Conservation (phyloP, 1,139 yeast species). For the Nakaseomyces delphensis region DNA sequence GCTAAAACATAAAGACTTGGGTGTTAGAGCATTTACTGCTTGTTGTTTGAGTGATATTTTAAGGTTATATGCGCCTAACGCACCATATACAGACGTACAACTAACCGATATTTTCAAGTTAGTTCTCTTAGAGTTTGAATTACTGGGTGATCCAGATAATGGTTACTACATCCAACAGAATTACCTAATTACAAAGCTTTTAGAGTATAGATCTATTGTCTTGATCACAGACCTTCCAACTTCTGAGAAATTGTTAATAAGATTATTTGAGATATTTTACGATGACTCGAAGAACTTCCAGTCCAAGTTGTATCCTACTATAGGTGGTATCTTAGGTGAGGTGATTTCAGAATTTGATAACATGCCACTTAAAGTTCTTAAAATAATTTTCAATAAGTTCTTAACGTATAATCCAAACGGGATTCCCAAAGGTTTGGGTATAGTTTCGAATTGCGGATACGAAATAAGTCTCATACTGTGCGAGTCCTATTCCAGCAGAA, state of each 20-base stretch:
- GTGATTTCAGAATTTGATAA: constrained; percentile 66
- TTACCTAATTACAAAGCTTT: constrained; percentile 57
- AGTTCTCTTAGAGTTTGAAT: constrained; percentile 54
- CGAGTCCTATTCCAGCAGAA: constrained; percentile 59
- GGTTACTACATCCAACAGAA: constrained; percentile 60
- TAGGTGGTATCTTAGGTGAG: constrained; percentile 64
- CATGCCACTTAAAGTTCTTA: constrained; percentile 56
- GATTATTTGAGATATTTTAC: constrained; percentile 57
- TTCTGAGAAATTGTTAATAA: constrained; percentile 45
- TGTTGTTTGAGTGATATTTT: constrained; percentile 72
- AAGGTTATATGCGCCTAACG: constrained; percentile 80
- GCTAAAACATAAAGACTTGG: constrained; percentile 52
- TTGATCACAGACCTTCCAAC: constrained; percentile 69
- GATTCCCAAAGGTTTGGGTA: constrained; percentile 29
- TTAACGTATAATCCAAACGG: constrained; percentile 30
- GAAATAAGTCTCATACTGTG: constrained; percentile 62
- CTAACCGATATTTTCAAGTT: constrained; percentile 54
- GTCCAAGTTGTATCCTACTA: constrained; percentile 46
- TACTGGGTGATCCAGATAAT: constrained; percentile 49
- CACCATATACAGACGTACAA: constrained; percentile 67
- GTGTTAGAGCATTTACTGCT: constrained; percentile 63
- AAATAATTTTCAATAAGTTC: constrained; percentile 45
- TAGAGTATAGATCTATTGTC: constrained; percentile 74
- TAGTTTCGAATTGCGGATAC: constrained; percentile 47
- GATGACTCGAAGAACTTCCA: constrained; percentile 36